Base-by-base conservation (phyloP, 257 asterid species). In the Primulina huaijiensis region DNA sequence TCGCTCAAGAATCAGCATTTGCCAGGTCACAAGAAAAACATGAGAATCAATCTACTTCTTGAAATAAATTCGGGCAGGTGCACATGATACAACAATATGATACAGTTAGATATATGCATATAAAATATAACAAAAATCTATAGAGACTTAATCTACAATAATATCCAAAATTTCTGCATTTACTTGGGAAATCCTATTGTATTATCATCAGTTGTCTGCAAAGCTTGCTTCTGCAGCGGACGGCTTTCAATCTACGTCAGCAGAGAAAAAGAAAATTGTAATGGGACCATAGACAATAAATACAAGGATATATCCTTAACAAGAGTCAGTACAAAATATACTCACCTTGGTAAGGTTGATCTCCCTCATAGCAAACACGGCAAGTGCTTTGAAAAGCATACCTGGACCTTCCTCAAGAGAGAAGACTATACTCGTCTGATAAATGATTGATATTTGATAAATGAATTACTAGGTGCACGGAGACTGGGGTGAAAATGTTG, bases 401-500 rank as follows among this genome's bases (percentile, higher is more conserved):
- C 99, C 99, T 40, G 98, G 99, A 74, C 99, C 98, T 85, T 94
- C 98, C 80, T 94, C 99, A 21, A 94, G 96, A 50, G 99, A 94
- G 90, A 94, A 94, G 63, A 94, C 99, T 78, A 94, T 84, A 84
- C 99, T 94, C 57, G 99, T 89, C 98, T 94, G 87, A 40, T 71
- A 71, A 29, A 83, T 62, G 50, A 68, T 72, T 20, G 64, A 59
- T 31, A 74, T 11, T 11, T 43, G 34, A 76, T 2, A 19, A 70
- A 56, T 43, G 20, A 23, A 60, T 50, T 50, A 50, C 8, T 59
- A 77, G 27, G 62, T 30, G 56, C 62, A 56, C 16, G 14, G 33
- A 59, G 67, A 62, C 10, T 64, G 57, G 16, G 31, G 20, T 50
- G 20, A 75, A 67, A 52, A 67, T 37, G 53, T 57, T 5, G 66